Base-by-base conservation (phyloP, 306 rosid species). In the Castanea crenata region DNA sequence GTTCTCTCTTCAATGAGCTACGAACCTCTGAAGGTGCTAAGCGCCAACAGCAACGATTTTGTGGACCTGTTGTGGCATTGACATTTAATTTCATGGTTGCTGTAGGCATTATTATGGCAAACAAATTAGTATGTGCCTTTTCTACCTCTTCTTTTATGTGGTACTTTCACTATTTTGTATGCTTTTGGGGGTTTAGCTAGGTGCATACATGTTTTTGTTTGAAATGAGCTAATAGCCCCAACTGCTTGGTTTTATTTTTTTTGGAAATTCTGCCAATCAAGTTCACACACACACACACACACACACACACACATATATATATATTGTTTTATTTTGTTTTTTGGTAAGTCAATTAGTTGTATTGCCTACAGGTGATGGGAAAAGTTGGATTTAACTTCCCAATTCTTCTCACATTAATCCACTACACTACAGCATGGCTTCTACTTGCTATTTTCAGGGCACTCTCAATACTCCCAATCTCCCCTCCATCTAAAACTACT, bases 11-110 rank as follows among this genome's bases (percentile, higher is more conserved):
- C 92, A 95, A 89, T 86, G 98, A 95, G 35, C 85, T 91, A 79
- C 83, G 94, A 77, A 91, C 96, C 16, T 95, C 98, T 14, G 98
- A 95, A 76, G 97, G 99, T 18, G 96, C 99, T 32, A 93, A 85
- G 86, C 97, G 98, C 69, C 98, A 95, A 71, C 98, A 93, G 62
- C 99, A 91, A 84, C 84, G 93, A 62, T 88, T 85, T 61, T 95
- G 99, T 62, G 97, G 97, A 41, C 98, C 98, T 0, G 44, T 79
- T 21, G 92, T 81, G 76, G 99, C 98, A 10, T 81, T 95, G 92
- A 31, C 91, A 76, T 91, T 95, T 88, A 95, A 94, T 59, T 94
- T 92, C 80, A 76, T 86, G 71, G 96, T 90, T 79, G 86, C 96
- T 5, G 91, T 90, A 73, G 91, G 92, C 29, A 94, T 92, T 38